Conservation (phyloP, 78 protist genomes). For the Parvularia atlantis region DNA sequence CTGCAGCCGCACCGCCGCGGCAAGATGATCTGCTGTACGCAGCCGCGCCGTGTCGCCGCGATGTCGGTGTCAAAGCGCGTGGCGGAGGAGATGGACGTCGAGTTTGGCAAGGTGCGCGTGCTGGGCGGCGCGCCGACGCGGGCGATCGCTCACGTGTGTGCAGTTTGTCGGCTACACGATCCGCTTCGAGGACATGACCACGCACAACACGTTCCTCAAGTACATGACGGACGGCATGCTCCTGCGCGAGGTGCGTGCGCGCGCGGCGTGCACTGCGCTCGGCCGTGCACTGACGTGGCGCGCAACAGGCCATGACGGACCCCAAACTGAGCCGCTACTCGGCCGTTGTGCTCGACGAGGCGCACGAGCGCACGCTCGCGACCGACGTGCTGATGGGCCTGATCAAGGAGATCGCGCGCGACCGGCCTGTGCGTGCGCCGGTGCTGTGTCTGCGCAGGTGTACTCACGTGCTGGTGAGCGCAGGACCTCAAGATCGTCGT, state of each 20-base stretch:
- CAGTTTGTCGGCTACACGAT: conserved; percentile 88
- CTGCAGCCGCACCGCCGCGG: not conserved
- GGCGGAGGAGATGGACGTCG: conserved; percentile 73
- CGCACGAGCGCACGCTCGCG: conserved; percentile 98
- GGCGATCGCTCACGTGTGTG: not conserved
- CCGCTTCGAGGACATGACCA: conserved; percentile 94
- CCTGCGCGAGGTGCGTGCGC: too few species aligned
- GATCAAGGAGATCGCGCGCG: conserved; percentile 50
- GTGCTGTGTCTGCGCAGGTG: not conserved
- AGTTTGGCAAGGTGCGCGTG: conserved; percentile 84
- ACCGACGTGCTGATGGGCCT: conserved; percentile 97
- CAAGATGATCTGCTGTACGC: conserved; percentile 86
- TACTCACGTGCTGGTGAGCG: too few species aligned
- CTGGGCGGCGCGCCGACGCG: too few species aligned
- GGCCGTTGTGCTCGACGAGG: conserved; percentile 96
- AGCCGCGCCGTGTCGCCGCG: conserved; percentile 98
- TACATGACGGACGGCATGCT: conserved; percentile 97
- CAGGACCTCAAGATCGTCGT: conserved; percentile 77
- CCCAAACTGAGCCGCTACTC: conserved; percentile 71
- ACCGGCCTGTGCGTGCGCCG: not conserved
- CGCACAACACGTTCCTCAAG: conserved; percentile 72
- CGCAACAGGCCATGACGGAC: conserved; percentile 91
- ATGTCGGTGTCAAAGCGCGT: conserved; percentile 29
- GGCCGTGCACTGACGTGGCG: too few species aligned
- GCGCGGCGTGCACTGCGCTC: too few species aligned